A percentile compares a stretch with the other conserved stretches of the same genome.
Evolutionary conservation across 805 yeast species (phyloP).

Genomic region (Spathaspora passalidarum): DNA sequence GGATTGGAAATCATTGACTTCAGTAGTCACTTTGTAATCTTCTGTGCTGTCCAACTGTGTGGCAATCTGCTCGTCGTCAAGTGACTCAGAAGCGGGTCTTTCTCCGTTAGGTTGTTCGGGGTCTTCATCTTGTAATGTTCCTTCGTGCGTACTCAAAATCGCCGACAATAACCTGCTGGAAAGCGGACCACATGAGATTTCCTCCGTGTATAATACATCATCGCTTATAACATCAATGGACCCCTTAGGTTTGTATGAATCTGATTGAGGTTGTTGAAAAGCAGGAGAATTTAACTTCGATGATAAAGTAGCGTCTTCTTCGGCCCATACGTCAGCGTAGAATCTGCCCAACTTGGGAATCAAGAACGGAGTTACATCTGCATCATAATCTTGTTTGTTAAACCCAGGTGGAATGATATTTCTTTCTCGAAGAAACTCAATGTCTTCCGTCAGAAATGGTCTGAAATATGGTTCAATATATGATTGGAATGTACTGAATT

Average conservation of each 20-base stretch:
- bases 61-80: slow-evolving; percentile 31
- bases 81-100: slow-evolving; percentile 17
- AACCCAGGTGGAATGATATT: slow-evolving; percentile 53
- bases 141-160: slow-evolving; percentile 49
- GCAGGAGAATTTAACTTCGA: slow-evolving; percentile 48
- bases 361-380: slow-evolving; percentile 64
- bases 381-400: slow-evolving; percentile 52
- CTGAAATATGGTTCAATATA: slow-evolving; percentile 85
- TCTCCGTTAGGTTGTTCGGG: slow-evolving; percentile 19
- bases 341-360: slow-evolving; percentile 84
- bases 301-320: slow-evolving; percentile 60
- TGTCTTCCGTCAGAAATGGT: slow-evolving; percentile 74
- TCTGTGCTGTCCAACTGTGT: slow-evolving; percentile 32
- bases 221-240: slow-evolving; percentile 57
- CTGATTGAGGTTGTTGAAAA: slow-evolving; percentile 38
- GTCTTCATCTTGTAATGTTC: slow-evolving; percentile 21
- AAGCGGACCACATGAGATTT: slow-evolving; percentile 86
- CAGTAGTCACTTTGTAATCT: slow-evolving; percentile 40
- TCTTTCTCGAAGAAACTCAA: slow-evolving; percentile 65
- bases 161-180: slow-evolving; percentile 84
- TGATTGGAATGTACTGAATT: slow-evolving; percentile 80
- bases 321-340: slow-evolving; percentile 83
- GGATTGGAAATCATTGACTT: slow-evolving; percentile 65
- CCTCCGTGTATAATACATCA: slow-evolving; percentile 64
- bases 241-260: slow-evolving; percentile 55